Conservation (phyloP, 2,329 filamentous ascomycete species). For the Aspergillus eucalypticola region DNA sequence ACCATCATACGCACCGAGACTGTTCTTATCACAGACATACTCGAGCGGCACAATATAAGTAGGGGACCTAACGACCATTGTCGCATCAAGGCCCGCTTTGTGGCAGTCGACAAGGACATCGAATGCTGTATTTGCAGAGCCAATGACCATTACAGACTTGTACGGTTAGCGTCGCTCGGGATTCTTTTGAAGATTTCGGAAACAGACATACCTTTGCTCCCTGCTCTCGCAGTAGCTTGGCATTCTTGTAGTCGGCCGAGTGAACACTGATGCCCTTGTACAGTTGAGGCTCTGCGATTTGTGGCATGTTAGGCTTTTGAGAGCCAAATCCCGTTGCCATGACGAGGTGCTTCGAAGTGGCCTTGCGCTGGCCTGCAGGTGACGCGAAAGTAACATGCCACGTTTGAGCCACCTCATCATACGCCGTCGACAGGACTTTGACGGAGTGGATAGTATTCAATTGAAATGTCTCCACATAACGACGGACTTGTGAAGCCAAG, state of each 20-base stretch:
- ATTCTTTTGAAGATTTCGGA: background rate
- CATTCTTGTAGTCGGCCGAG: conserved; percentile 18
- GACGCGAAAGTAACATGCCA: conserved; percentile 31
- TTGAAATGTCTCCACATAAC: conserved; percentile 32
- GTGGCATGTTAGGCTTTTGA: conserved; percentile 19
- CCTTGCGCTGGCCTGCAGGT: conserved; percentile 11
- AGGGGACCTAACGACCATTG: conserved; percentile 48
- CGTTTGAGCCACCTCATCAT: conserved; percentile 18
- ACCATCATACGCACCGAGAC: conserved; percentile 30
- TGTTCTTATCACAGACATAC: conserved; percentile 23
- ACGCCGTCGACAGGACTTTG: conserved; percentile 27
- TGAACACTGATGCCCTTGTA: conserved; percentile 21
- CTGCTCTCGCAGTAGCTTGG: conserved; percentile 10
- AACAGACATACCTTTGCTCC: conserved; percentile 13
- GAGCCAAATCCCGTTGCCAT: conserved; percentile 24
- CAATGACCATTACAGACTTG: conserved; percentile 47
- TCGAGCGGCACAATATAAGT: conserved; percentile 37
- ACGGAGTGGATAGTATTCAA: conserved; percentile 35
- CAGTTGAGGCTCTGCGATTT: conserved; percentile 11
- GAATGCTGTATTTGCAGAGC: conserved; percentile 51
- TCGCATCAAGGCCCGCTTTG: conserved; percentile 42
- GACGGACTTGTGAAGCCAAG: conserved; percentile 19
- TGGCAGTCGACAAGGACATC: conserved; percentile 52
- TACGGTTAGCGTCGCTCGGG: background rate
- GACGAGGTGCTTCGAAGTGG: conserved; percentile 21